These are phyloP conservation scores for Juglanconis oblonga DNA, from an alignment of 2,329 filamentous ascomycete species.

Conservation along the genomic window DNA sequence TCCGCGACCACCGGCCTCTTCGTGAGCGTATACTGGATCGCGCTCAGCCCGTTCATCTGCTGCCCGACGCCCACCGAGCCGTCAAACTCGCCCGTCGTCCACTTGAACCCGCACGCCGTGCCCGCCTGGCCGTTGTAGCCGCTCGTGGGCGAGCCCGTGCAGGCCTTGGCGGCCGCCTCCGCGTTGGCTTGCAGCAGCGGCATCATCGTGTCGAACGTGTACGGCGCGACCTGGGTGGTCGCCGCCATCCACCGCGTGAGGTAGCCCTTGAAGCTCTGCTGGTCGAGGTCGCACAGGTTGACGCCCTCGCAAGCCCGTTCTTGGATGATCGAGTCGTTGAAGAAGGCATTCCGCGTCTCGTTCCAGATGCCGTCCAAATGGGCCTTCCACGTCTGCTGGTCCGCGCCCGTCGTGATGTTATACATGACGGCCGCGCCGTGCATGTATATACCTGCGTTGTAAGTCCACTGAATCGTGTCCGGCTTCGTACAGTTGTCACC, in stretches of 20 bases:
- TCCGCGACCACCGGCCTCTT: constrained; percentile 23
- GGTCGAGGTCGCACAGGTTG: constrained; percentile 65
- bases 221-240: constrained; percentile 53
- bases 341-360: constrained; percentile 51
- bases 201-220: constrained; percentile 46
- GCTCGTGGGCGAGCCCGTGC: constrained; percentile 41
- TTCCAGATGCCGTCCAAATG: constrained; percentile 58
- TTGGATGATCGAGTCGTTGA: constrained; percentile 53
- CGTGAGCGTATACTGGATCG: constrained; percentile 60
- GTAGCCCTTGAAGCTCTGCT: constrained; percentile 75
- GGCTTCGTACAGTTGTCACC: constrained; percentile 46
- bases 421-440: constrained; percentile 61
- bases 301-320: constrained; percentile 65
- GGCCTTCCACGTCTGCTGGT: constrained; percentile 50
- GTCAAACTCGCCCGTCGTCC: constrained; percentile 58
- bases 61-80: constrained; percentile 61
- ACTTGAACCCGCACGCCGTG: constrained; percentile 66
- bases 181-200: constrained; percentile 51
- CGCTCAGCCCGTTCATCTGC: constrained; percentile 65
- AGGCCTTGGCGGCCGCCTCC: constrained; percentile 48
- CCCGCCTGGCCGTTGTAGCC: constrained; percentile 51
- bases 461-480: constrained; percentile 64
- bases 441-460: constrained; percentile 66
- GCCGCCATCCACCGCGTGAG: constrained; percentile 63
- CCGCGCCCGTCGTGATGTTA: constrained; percentile 52